These are phyloP conservation scores for Stylosanthes scabra DNA, from an alignment of 331 rosid genomes.

Conservation along the genomic window DNA sequence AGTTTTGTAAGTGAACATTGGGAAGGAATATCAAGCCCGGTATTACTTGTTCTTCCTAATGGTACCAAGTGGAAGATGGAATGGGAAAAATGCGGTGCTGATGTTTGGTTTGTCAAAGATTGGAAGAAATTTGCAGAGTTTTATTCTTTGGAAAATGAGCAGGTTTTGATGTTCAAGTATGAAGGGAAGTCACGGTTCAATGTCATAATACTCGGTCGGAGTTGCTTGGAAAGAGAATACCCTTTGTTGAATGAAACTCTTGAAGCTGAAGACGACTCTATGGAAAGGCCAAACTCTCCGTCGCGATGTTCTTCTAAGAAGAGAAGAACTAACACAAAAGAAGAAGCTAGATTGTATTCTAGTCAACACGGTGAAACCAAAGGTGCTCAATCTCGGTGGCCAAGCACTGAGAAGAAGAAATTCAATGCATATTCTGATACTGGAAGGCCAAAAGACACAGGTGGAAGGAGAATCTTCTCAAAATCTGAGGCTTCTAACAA, in stretches of 20 bases:
- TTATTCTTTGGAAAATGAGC: conserved; percentile 10
- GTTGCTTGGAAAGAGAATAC: conserved; percentile 36
- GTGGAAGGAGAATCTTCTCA: not conserved
- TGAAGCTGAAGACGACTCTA: not conserved
- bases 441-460: not conserved
- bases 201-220: conserved; percentile 21
- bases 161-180: conserved; percentile 33
- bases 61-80: conserved; percentile 35
- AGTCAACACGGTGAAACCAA: no score
- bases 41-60: conserved; percentile 40
- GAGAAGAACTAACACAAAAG: conserved; percentile 5
- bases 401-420: no score
- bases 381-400: no score
- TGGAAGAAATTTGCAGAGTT: conserved; percentile 30
- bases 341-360: no score
- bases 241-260: not conserved
- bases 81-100: conserved; percentile 14
- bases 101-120: conserved; percentile 10
- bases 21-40: not conserved
- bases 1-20: conserved; percentile 32
- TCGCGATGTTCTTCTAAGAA: conserved; percentile 8
- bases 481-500: not conserved
- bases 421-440: no score
- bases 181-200: conserved; percentile 1
- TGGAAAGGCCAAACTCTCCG: not conserved